A percentile compares a stretch with the other conserved stretches of the same genome.
Conservation (phyloP, 306 rosid species). For the Cicer judaicum region DNA sequence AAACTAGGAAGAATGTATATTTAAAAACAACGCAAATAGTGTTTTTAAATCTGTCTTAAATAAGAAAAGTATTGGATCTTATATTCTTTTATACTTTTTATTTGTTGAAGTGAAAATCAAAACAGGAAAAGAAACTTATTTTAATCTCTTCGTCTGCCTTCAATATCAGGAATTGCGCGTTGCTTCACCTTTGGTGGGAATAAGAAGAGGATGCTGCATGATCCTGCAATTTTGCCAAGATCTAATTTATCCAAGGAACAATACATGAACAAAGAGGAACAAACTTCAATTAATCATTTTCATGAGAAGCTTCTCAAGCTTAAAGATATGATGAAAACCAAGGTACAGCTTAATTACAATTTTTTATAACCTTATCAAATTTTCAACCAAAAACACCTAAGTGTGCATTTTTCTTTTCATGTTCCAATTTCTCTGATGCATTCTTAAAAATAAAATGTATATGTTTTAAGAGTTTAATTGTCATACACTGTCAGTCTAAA, state of each 20-base stretch:
- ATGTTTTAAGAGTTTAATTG: too few species aligned
- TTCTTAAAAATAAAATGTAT: slow-evolving; percentile 51
- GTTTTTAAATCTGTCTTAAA: too few species aligned
- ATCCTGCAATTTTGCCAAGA: slow-evolving; percentile 74
- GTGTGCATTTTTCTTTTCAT: slow-evolving; percentile 1
- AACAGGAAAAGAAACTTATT: background rate
- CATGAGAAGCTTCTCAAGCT: slow-evolving; percentile 95
- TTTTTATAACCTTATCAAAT: background rate
- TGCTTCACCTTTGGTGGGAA: slow-evolving; percentile 96
- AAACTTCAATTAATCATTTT: slow-evolving; percentile 84
- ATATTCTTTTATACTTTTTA: too few species aligned
- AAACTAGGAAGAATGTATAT: too few species aligned
- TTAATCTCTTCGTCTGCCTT: slow-evolving; percentile 8
- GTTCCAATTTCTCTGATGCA: slow-evolving; percentile 14
- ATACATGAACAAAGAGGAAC: slow-evolving; percentile 78
- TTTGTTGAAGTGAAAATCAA: too few species aligned
- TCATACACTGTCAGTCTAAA: too few species aligned
- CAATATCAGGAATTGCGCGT: slow-evolving; percentile 77
- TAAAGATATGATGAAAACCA: slow-evolving; percentile 89
- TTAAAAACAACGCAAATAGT: too few species aligned
- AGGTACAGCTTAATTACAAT: slow-evolving; percentile 50
- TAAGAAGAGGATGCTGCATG: slow-evolving; percentile 68
- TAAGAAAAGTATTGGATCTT: too few species aligned
- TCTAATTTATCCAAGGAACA: slow-evolving; percentile 67
- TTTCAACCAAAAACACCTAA: background rate